Conservation (phyloP, 2,329 filamentous ascomycete genomes). For the Xylaria polymorpha region DNA sequence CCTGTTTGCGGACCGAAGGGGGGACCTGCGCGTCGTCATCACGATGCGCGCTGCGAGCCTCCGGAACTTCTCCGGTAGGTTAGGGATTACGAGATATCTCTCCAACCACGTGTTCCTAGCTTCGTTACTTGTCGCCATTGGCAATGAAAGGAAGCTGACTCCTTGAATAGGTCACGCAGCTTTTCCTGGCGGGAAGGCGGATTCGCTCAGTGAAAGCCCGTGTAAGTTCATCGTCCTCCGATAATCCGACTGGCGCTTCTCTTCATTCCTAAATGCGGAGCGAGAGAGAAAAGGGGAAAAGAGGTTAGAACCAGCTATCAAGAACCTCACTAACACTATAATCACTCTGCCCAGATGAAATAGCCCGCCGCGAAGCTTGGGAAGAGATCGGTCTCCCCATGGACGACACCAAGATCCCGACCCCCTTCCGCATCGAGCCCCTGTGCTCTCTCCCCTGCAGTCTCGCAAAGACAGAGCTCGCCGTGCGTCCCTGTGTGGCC, state of each 20-base stretch:
- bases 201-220: constrained; percentile 67
- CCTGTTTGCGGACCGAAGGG: constrained; percentile 84
- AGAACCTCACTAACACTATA: constrained; percentile 5
- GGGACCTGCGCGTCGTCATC: constrained; percentile 79
- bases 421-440: constrained; percentile 85
- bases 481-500: constrained; percentile 80
- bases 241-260: not conserved
- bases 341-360: constrained; percentile 68
- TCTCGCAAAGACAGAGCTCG: constrained; percentile 77
- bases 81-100: not conserved
- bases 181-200: constrained; percentile 82
- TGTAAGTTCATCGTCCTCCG: constrained; percentile 57
- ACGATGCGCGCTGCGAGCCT: constrained; percentile 74
- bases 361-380: constrained; percentile 87
- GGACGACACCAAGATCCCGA: constrained; percentile 74
- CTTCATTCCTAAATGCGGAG: not conserved
- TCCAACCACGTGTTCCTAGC: not conserved
- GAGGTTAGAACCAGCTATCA: not conserved
- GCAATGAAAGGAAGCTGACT: not conserved
- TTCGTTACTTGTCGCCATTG: not conserved
- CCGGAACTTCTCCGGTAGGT: constrained; percentile 73
- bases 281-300: not conserved
- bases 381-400: constrained; percentile 93
- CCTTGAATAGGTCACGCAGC: constrained; percentile 75
- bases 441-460: constrained; percentile 85